Percentiles rank a stretch among this genome's conserved stretches.
phyloP scores from a whole-genome alignment of 228 moss, liverwort and hornwort genomes.

The Sphagnum magellanicum region DNA sequence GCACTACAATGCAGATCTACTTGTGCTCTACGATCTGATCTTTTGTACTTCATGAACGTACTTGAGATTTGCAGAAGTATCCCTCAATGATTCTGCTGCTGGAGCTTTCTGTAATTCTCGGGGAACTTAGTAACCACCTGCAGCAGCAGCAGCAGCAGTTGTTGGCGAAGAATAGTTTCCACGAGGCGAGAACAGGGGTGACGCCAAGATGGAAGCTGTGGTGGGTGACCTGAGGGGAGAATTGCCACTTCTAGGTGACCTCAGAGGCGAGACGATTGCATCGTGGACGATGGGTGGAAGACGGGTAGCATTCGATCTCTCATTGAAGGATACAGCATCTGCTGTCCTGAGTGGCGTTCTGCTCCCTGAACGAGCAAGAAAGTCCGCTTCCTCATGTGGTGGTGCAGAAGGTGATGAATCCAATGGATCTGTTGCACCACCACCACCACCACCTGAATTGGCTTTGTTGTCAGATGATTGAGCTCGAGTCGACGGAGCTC shows the following conservation, averaged over 20 bases:
- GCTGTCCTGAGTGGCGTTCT: constrained; percentile 29
- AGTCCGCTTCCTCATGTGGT: not conserved
- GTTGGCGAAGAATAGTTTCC: no score
- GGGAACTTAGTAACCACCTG: no score
- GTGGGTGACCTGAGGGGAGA: not conserved
- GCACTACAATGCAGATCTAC: no score
- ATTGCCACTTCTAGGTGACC: constrained; percentile 20
- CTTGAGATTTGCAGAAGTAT: no score
- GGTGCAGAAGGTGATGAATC: constrained; percentile 2
- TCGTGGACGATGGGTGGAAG: constrained; percentile 17
- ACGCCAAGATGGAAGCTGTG: no score
- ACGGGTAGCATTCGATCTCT: not conserved
- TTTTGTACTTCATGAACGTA: no score
- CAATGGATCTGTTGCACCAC: not conserved
- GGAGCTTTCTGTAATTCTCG: no score
- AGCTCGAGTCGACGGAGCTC: constrained; percentile 16
- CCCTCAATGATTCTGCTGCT: no score
- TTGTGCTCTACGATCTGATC: no score
- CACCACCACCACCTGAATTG: not conserved
- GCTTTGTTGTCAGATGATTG: not conserved
- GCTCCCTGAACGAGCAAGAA: constrained; percentile 36
- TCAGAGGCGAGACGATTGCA: constrained; percentile 22
- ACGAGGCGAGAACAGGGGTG: no score
- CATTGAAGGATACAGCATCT: constrained; percentile 12
- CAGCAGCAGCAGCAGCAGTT: no score